phyloP scores from a whole-genome alignment of 352 stramenopile species.

The Phytophthora aleatoria region DNA sequence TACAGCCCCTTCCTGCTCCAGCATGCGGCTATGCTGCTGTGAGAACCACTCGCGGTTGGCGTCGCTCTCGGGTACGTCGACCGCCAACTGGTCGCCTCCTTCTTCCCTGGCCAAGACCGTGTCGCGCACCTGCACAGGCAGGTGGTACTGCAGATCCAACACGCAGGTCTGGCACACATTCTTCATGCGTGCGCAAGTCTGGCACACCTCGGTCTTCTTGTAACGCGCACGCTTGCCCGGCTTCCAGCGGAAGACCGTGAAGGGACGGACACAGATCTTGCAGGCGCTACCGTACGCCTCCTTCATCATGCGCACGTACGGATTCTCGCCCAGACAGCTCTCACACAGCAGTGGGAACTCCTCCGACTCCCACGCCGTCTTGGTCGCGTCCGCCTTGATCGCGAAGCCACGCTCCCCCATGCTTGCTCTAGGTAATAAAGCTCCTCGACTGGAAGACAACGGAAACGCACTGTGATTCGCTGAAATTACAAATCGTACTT shows the following conservation, averaged over 20 bases:
- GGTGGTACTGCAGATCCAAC: conserved; percentile 98
- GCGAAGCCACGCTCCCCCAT: conserved; percentile 88
- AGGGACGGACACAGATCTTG: conserved; percentile 98
- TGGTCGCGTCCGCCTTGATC: conserved; percentile 88
- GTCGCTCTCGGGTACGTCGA: conserved; percentile 92
- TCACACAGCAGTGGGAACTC: conserved; percentile 99
- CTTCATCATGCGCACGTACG: conserved; percentile 99
- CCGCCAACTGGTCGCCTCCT: conserved; percentile 40
- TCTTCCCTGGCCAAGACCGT: conserved; percentile 74
- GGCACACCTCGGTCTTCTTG: conserved; percentile 99
- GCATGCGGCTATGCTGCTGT: conserved; percentile 89
- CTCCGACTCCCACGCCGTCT: conserved; percentile 91
- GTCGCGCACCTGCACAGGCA: conserved; percentile 95
- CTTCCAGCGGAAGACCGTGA: conserved; percentile 98
- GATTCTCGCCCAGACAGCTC: conserved; percentile 98
- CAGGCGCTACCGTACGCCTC: conserved; percentile 96
- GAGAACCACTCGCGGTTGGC: conserved; percentile 96
- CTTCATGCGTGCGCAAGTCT: conserved; percentile 98
- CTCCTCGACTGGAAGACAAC: conserved; percentile 12
- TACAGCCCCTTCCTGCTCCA: conserved; percentile 91
- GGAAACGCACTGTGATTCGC: conserved; percentile 13
- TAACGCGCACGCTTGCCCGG: conserved; percentile 96
- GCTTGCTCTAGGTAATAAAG: neutral
- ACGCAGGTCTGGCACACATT: conserved; percentile 99
- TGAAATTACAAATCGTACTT: conserved; percentile 17